A percentile compares a stretch with the other conserved stretches of the same genome.
These are phyloP conservation scores for Coemansia sp. DNA, from an alignment of 192 early-diverging fungal genomes.

Conservation along the genomic window DNA sequence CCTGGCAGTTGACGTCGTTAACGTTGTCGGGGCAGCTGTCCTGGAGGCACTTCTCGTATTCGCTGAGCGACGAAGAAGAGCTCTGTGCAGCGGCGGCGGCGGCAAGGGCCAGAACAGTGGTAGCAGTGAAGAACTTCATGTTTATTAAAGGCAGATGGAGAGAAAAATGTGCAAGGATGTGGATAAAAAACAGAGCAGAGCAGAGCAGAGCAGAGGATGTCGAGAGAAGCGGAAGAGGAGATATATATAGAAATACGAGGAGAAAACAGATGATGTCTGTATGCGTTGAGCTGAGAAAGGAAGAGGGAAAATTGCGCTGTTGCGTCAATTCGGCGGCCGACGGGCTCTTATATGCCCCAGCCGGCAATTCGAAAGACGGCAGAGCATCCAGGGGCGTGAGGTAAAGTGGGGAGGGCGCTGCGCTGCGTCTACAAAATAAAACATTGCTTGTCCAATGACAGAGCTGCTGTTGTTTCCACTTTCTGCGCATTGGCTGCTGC, in stretches of 20 bases:
- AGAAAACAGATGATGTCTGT: not conserved
- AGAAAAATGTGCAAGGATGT: not conserved
- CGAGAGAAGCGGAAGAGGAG: not conserved
- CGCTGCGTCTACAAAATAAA: not conserved
- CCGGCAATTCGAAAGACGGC: not conserved
- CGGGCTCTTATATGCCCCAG: not conserved
- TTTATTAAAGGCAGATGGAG: slow-evolving; percentile 6
- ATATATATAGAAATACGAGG: not conserved
- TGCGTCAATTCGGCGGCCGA: not conserved
- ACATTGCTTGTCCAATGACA: not conserved
- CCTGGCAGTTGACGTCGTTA: slow-evolving; percentile 45
- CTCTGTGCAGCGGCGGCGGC: slow-evolving; percentile 26
- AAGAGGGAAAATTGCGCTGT: not conserved
- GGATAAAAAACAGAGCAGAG: slow-evolving; percentile 1
- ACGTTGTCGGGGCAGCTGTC: slow-evolving; percentile 31
- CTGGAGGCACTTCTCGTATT: slow-evolving; percentile 38
- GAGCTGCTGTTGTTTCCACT: not conserved
- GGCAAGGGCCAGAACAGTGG: slow-evolving; percentile 26
- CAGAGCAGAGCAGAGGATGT: not conserved
- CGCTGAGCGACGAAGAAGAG: slow-evolving; percentile 27
- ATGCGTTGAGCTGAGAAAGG: not conserved
- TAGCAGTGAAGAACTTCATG: slow-evolving; percentile 43
- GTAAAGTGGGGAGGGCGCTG: not conserved
- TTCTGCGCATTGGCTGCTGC: not conserved
- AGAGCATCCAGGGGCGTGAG: not conserved